Evolutionary conservation across 1,139 yeast genomes (phyloP).

Genomic region (Eremothecium cymbalariae): DNA sequence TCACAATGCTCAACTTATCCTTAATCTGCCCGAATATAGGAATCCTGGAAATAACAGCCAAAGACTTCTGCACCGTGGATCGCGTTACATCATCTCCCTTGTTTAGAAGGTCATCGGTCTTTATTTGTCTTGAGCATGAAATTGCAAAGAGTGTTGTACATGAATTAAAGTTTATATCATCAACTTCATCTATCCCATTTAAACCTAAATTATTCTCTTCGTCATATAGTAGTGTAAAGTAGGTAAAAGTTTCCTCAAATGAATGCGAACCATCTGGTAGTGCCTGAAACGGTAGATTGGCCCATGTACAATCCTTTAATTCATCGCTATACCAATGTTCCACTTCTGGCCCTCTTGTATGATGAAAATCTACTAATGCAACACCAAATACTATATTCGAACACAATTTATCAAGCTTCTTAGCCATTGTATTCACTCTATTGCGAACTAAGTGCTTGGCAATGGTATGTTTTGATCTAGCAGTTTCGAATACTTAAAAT

Average conservation of each 20-base stretch:
- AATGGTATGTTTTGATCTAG: too few species aligned
- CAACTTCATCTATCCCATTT: slow-evolving; percentile 36
- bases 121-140: slow-evolving; percentile 82
- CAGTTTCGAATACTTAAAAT: too few species aligned
- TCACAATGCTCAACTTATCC: slow-evolving; percentile 83
- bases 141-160: slow-evolving; percentile 78
- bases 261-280: slow-evolving; percentile 92
- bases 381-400: slow-evolving; percentile 59
- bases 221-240: slow-evolving; percentile 78
- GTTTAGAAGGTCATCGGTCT: slow-evolving; percentile 50
- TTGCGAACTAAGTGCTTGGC: too few species aligned
- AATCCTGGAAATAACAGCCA: slow-evolving; percentile 77
- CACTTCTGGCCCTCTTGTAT: slow-evolving; percentile 87
- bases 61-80: slow-evolving; percentile 84
- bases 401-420: too few species aligned
- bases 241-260: slow-evolving; percentile 88
- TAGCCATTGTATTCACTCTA: too few species aligned
- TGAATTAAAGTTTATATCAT: slow-evolving; percentile 11
- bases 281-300: slow-evolving; percentile 89
- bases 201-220: slow-evolving; percentile 35
- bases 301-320: slow-evolving; percentile 44
- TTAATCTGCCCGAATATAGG: slow-evolving; percentile 84
- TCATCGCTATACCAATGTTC: slow-evolving; percentile 73
- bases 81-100: slow-evolving; percentile 67
- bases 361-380: slow-evolving; percentile 90